Percentiles rank a stretch among this genome's conserved stretches.
These are phyloP conservation scores for Tremella fuciformis DNA, from an alignment of 768 basidiomycete genomes.

Conservation along the genomic window DNA sequence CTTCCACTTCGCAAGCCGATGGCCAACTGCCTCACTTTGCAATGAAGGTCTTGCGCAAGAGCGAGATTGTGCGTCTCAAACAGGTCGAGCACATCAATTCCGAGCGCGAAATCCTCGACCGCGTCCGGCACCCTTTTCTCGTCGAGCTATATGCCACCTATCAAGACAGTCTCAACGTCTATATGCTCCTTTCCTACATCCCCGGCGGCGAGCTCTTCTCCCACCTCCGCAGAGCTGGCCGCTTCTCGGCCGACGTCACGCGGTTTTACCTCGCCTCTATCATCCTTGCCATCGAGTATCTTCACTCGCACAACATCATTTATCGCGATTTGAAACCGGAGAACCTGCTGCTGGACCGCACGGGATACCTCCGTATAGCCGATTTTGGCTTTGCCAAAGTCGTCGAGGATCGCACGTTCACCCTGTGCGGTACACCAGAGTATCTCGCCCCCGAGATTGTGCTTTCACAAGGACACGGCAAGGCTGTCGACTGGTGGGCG, in stretches of 20 bases:
- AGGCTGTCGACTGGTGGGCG: slow-evolving; percentile 99
- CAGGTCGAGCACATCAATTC: slow-evolving; percentile 98
- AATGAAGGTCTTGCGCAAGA: slow-evolving; percentile 53
- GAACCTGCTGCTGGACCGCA: slow-evolving; percentile 90
- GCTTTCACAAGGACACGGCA: slow-evolving; percentile 93
- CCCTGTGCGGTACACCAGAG: slow-evolving; percentile 66
- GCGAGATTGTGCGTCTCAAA: slow-evolving; percentile 61
- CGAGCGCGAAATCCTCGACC: slow-evolving; percentile 87
- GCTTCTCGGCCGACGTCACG: slow-evolving; percentile 95
- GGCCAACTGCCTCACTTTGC: slow-evolving; percentile 52
- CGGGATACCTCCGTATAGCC: slow-evolving; percentile 89
- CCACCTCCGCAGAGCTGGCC: slow-evolving; percentile 78
- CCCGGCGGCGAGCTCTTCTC: slow-evolving; percentile 98
- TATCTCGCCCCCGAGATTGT: slow-evolving; percentile 99
- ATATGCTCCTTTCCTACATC: slow-evolving; percentile 95
- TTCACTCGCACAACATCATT: slow-evolving; percentile 95
- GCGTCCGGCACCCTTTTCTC: slow-evolving; percentile 89
- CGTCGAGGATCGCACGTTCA: slow-evolving; percentile 96
- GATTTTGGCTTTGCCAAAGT: slow-evolving; percentile 99
- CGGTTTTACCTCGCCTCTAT: slow-evolving; percentile 97
- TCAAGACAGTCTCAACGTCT: slow-evolving; percentile 93
- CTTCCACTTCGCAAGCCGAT: slow-evolving; percentile 44
- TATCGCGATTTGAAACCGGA: slow-evolving; percentile 99
- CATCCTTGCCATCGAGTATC: slow-evolving; percentile 86
- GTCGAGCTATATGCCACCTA: slow-evolving; percentile 68